Percentiles rank a stretch among this genome's conserved stretches.
Conservation (phyloP, 495 filamentous ascomycete genomes). For the Podospora tetraspora region DNA sequence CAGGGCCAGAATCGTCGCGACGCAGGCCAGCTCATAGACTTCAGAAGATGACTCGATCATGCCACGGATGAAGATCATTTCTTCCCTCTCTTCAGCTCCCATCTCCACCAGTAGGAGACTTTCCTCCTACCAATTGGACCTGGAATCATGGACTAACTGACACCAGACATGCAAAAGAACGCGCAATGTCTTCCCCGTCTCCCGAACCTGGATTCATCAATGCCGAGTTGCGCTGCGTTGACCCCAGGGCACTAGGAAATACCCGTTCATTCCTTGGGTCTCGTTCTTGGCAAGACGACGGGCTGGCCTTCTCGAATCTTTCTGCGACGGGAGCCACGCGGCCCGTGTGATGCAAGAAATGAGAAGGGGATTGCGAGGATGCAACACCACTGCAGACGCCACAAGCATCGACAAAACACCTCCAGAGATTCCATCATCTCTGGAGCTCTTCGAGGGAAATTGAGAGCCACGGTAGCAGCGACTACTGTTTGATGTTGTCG, state of each 20-base stretch:
- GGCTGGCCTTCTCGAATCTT: slow-evolving; percentile 16
- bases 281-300: not conserved
- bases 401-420: not conserved
- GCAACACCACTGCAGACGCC: slow-evolving; percentile 10
- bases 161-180: not conserved
- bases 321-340: slow-evolving; percentile 13
- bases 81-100: not conserved
- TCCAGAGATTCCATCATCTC: not conserved
- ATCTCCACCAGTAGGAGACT: not conserved
- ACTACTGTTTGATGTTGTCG: slow-evolving; percentile 8
- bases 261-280: not conserved
- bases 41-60: not conserved
- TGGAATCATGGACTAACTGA: not conserved
- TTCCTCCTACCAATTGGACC: not conserved
- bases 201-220: not conserved
- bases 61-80: not conserved
- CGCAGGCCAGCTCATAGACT: no score
- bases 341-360: slow-evolving; percentile 12
- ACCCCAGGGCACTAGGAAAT: not conserved
- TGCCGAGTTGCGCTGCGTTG: not conserved
- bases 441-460: not conserved
- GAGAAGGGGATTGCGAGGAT: slow-evolving; percentile 12
- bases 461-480: slow-evolving; percentile 4
- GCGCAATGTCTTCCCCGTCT: not conserved
- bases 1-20: not conserved